phyloP scores from a whole-genome alignment of 139 green algal species.

The Micromonas commoda region DNA sequence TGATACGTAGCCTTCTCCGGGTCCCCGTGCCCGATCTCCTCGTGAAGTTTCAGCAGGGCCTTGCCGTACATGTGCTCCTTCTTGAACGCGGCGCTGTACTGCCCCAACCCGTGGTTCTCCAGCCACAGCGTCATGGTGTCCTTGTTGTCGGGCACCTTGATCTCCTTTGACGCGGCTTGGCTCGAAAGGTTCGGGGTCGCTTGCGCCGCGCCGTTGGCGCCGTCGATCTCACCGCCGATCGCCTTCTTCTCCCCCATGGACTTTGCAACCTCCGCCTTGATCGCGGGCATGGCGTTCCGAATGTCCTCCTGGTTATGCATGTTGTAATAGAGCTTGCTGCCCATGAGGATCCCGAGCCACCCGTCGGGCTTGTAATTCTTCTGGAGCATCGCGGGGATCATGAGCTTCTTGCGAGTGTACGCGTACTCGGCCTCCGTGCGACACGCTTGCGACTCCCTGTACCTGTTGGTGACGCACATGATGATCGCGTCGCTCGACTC shows the following conservation, averaged over 20 bases:
- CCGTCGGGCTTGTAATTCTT: conserved; percentile 46
- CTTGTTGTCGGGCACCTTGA: conserved; percentile 4
- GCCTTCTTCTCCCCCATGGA: conserved; percentile 12
- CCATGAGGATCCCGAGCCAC: conserved; percentile 50
- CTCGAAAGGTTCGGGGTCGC: background rate
- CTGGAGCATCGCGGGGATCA: conserved; percentile 46
- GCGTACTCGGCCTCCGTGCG: conserved; percentile 52
- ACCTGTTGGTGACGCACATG: conserved; percentile 48
- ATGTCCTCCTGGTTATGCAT: conserved; percentile 39
- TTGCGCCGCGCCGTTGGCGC: background rate
- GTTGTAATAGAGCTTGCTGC: conserved; percentile 53
- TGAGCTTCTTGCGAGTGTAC: conserved; percentile 49
- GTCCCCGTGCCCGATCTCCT: background rate
- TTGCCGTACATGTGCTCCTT: conserved; percentile 43
- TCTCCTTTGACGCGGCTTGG: background rate
- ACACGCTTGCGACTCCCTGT: conserved; percentile 52
- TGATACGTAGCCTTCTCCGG: background rate
- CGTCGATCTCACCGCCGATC: background rate
- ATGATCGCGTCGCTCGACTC: conserved; percentile 45
- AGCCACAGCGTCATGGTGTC: conserved; percentile 45
- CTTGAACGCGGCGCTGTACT: conserved; percentile 33
- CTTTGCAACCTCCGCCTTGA: conserved; percentile 42
- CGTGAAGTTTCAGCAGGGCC: conserved; percentile 38
- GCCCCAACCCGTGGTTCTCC: conserved; percentile 28
- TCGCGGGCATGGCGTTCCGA: conserved; percentile 25